phyloP scores from a whole-genome alignment of 2,329 filamentous ascomycete species.

The Sclerotinia spermophila region DNA sequence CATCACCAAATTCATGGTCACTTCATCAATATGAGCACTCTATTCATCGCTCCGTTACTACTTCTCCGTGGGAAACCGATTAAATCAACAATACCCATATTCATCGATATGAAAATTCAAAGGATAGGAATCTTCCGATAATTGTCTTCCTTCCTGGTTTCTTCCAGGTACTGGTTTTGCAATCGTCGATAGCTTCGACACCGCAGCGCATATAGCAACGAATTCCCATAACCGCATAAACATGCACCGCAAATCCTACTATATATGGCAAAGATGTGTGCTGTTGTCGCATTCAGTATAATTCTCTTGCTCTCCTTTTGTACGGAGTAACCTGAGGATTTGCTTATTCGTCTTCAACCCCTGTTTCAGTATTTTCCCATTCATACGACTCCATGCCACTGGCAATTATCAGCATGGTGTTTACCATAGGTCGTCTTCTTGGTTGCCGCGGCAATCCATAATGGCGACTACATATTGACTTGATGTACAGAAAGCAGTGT shows the following conservation, averaged over 20 bases:
- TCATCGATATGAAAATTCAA: neutral
- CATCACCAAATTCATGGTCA: neutral
- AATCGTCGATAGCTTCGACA: neutral
- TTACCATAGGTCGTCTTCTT: neutral
- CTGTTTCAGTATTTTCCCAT: neutral
- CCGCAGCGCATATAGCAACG: neutral
- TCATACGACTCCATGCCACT: neutral
- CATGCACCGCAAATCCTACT: neutral
- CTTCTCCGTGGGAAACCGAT: neutral
- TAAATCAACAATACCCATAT: neutral
- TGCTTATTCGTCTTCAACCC: neutral
- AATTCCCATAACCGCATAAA: neutral
- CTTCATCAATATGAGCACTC: neutral
- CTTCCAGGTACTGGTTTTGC: neutral
- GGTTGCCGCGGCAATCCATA: neutral
- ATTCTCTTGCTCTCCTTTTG: neutral
- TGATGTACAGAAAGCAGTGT: neutral
- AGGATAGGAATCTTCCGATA: neutral
- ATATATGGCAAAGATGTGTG: neutral
- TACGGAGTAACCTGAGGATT: neutral
- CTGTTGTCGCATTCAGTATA: neutral
- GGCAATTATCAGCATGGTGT: neutral
- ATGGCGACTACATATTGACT: neutral
- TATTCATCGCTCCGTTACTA: neutral
- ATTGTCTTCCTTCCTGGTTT: neutral